Evolutionary conservation across 306 rosid species (phyloP), one percentile per base, ranked within the genome.

Genomic region (Delonix regia): DNA sequence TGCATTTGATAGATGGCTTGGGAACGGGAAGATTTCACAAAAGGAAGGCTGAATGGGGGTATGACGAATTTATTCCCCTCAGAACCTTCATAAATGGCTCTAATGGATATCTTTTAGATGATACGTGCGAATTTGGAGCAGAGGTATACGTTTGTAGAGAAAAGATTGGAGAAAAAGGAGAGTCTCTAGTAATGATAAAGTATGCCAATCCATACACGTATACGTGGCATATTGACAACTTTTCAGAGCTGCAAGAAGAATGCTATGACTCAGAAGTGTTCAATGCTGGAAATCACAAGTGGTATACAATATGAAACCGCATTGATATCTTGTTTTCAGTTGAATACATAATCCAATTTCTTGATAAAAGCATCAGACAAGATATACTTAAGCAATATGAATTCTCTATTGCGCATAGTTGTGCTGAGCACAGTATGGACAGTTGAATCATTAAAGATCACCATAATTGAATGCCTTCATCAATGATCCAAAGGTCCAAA

Each of bases 91-190:
- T n/a, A n/a, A n/a, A n/a, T n/a, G n/a, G n/a, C n/a, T n/a, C n/a
- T n/a, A n/a, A n/a, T n/a, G n/a, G 92, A 61, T 91, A 81, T 76
- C 68, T 89, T 11, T 77, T 89, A 21, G 87, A 87, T 41, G 94
- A 91, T 44, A 66, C 62, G 13, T 88, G 90, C 48, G 90, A 85
- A 70, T 82, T 93, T 64, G 93, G n/a, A 65, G 93, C 89, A 61
- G 94, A 91, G 77, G 92, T 88, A 11, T 89, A 81, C 81, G 87
- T 93, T 57, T 71, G 85, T 81, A 88, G 73, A 53, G 94, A 89
- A 83, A 84, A 79, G 61, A 75, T 59, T 78, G 75, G 0, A 19
- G 80, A 79, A 10, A 81, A 75, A 84, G 88, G 97, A 77, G 90
- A 93, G 67, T 83, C 86, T 61, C 77, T 91, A 16, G 62, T 76